Conservation (phyloP, 2,329 filamentous ascomycete genomes). For the Neopestalotiopsis sp. region DNA sequence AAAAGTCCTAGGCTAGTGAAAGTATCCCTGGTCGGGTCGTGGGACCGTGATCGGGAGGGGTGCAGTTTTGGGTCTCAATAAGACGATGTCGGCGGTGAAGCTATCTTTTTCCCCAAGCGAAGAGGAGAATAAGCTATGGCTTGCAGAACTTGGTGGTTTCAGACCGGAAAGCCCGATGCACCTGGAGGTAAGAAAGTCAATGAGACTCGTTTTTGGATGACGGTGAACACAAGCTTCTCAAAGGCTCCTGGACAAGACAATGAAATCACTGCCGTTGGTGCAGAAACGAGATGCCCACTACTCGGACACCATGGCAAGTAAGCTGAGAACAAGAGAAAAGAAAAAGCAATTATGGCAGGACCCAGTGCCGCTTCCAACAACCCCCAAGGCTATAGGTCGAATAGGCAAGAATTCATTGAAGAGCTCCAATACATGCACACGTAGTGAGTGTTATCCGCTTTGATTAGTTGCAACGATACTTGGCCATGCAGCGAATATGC, state of each 20-base stretch:
- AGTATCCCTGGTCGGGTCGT: background rate
- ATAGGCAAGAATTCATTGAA: no score
- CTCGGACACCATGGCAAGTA: background rate
- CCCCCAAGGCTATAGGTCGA: no score
- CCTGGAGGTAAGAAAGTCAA: background rate
- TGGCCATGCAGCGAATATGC: no score
- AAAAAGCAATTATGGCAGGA: no score
- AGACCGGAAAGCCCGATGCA: background rate
- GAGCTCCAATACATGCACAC: no score
- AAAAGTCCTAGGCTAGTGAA: conserved; percentile 16
- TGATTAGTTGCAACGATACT: no score
- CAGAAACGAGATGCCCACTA: background rate
- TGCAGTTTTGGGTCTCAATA: background rate
- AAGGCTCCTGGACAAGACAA: background rate
- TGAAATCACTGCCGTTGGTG: background rate
- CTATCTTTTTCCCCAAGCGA: background rate
- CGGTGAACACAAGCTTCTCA: background rate
- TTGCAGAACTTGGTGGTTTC: background rate
- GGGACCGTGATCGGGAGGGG: conserved; percentile 2
- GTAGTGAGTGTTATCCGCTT: no score
- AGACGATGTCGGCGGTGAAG: background rate
- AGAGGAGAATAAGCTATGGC: background rate
- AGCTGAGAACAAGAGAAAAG: background rate
- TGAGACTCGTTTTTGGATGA: background rate
- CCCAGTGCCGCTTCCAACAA: no score